Percentiles rank a stretch among this genome's conserved stretches.
Conservation (phyloP, 805 yeast genomes). For the Yarrowia osloensis region DNA sequence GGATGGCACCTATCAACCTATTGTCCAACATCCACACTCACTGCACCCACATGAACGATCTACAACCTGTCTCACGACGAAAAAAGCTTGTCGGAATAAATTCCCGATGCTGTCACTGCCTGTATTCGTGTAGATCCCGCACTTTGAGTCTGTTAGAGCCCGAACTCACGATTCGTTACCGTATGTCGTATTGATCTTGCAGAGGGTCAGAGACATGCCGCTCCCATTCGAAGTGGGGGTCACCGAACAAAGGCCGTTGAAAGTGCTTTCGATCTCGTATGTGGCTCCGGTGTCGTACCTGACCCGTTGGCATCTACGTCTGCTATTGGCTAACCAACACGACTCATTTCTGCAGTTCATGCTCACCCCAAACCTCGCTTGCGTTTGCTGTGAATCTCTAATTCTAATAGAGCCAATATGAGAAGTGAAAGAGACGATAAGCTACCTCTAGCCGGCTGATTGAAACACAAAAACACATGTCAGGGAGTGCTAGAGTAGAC, state of each 20-base stretch:
- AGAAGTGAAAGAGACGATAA: not conserved
- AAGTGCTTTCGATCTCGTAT: too few species aligned
- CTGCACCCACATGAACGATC: not conserved
- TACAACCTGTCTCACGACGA: not conserved
- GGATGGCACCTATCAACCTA: too few species aligned
- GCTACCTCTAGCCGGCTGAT: too few species aligned
- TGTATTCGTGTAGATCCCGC: not conserved
- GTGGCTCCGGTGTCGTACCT: too few species aligned
- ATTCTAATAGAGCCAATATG: not conserved
- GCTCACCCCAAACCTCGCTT: not conserved
- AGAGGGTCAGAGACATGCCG: too few species aligned
- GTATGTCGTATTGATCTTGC: not conserved
- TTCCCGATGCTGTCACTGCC: not conserved
- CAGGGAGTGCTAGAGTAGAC: too few species aligned
- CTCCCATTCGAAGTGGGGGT: too few species aligned
- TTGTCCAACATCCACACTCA: too few species aligned
- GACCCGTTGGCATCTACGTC: too few species aligned
- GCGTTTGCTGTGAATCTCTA: not conserved
- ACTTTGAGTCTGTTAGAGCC: not conserved
- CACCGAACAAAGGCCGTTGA: too few species aligned
- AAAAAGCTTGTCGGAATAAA: not conserved
- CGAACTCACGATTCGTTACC: not conserved
- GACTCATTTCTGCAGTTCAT: not conserved
- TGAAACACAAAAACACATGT: too few species aligned
- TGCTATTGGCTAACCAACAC: not conserved